Evolutionary conservation across 116 monocot species (phyloP).

Genomic region (Trichopus zeylanicus): DNA sequence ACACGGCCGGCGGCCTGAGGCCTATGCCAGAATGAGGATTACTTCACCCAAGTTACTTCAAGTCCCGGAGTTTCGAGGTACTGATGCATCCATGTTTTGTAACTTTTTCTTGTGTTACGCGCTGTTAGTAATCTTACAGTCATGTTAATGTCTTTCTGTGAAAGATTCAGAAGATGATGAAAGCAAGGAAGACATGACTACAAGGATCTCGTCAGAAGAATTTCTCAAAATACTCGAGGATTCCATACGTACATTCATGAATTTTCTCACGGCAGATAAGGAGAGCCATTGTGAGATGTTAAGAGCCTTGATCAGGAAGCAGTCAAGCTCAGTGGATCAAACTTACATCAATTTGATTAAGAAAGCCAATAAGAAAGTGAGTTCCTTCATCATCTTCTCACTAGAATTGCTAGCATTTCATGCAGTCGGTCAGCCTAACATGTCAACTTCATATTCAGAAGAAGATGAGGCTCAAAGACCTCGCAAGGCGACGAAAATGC

Average conservation of each 20-base stretch:
- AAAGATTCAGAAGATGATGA: slow-evolving; percentile 38
- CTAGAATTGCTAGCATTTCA: neutral
- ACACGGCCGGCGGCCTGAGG: slow-evolving; percentile 58
- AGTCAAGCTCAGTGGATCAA: slow-evolving; percentile 26
- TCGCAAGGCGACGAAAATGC: slow-evolving; percentile 33
- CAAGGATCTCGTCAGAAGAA: slow-evolving; percentile 36
- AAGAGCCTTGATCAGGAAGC: slow-evolving; percentile 43
- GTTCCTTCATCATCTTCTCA: neutral
- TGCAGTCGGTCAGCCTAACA: neutral
- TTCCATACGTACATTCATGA: slow-evolving; percentile 66
- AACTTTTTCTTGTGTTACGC: neutral
- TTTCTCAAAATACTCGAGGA: slow-evolving; percentile 55
- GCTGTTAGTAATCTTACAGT: no score
- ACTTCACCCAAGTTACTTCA: slow-evolving; percentile 64
- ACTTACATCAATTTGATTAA: slow-evolving; percentile 37
- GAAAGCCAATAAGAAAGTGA: slow-evolving; percentile 60
- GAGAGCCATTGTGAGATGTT: slow-evolving; percentile 37
- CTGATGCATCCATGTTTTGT: neutral
- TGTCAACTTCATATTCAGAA: slow-evolving; percentile 35
- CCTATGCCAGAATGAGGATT: slow-evolving; percentile 59
- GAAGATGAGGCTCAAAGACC: slow-evolving; percentile 64
- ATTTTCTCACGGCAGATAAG: slow-evolving; percentile 73
- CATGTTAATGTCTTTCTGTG: neutral
- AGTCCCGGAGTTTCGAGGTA: slow-evolving; percentile 82
- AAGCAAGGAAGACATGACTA: slow-evolving; percentile 21